phyloP scores from a whole-genome alignment of 345 rosid species.

The Cardiospermum halicacabum region DNA sequence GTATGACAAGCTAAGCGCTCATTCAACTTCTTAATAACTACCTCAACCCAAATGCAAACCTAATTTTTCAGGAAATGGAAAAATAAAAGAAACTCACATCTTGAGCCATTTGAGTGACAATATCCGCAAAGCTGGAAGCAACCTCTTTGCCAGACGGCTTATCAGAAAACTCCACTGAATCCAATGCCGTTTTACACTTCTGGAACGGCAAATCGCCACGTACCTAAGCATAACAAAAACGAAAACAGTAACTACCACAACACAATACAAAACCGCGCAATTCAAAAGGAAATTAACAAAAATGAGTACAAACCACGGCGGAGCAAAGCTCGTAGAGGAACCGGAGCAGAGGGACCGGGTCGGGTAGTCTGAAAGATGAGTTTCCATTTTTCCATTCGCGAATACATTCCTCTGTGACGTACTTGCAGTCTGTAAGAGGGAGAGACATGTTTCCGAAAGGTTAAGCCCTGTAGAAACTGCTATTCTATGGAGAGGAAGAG shows the following conservation, averaged over 20 bases:
- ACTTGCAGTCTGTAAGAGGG: constrained; percentile 57
- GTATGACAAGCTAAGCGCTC: neutral
- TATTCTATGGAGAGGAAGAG: neutral
- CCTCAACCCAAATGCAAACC: neutral
- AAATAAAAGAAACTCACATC: constrained; percentile 47
- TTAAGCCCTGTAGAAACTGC: constrained; percentile 14
- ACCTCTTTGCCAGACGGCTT: constrained; percentile 46
- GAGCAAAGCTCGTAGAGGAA: constrained; percentile 93
- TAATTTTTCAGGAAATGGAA: neutral
- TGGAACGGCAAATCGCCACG: constrained; percentile 86
- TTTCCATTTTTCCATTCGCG: constrained; percentile 79
- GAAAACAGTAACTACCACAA: neutral
- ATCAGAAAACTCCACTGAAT: constrained; percentile 54
- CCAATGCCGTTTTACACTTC: constrained; percentile 74
- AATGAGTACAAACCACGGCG: constrained; percentile 43
- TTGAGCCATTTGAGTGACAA: constrained; percentile 87
- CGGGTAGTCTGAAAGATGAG: constrained; percentile 44
- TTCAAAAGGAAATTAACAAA: constrained; percentile 9
- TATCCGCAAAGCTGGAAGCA: constrained; percentile 71
- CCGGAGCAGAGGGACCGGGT: constrained; percentile 74
- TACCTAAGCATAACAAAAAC: constrained; percentile 42
- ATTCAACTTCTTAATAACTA: neutral
- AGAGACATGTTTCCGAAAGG: constrained; percentile 50
- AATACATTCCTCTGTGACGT: constrained; percentile 65
- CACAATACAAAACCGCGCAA: neutral